Conservation (phyloP, 176 grass and related monocot genomes). For the Aegilops tauschii region DNA sequence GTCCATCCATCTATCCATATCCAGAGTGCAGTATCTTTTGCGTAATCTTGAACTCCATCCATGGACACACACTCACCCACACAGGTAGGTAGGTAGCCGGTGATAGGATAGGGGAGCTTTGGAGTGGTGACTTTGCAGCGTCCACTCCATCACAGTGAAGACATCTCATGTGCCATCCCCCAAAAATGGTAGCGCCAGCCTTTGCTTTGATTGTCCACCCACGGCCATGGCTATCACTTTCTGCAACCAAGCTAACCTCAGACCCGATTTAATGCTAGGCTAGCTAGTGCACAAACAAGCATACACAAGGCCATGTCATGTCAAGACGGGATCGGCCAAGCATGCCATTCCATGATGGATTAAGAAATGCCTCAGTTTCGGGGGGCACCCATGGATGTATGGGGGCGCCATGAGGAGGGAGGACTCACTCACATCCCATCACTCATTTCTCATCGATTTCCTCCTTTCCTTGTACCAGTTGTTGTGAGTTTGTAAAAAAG, state of each 20-base stretch:
- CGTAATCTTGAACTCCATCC: not conserved
- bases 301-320: not conserved
- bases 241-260: not conserved
- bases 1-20: no score
- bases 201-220: not conserved
- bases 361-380: not conserved
- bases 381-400: no score
- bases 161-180: not conserved
- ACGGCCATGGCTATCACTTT: not conserved
- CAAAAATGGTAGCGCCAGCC: conserved; percentile 4
- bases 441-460: not conserved
- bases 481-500: not conserved
- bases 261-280: no score
- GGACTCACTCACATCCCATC: conserved; percentile 15
- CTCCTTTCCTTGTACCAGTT: not conserved
- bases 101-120: not conserved
- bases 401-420: no score
- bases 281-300: not conserved
- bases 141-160: not conserved
- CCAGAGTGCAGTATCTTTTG: not conserved
- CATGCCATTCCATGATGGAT: conserved; percentile 18
- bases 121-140: not conserved
- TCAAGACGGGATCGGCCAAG: not conserved
- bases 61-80: not conserved
- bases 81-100: not conserved